These are phyloP conservation scores for Trichoderma sp. DNA, from an alignment of 2,329 filamentous ascomycete species.

Conservation along the genomic window DNA sequence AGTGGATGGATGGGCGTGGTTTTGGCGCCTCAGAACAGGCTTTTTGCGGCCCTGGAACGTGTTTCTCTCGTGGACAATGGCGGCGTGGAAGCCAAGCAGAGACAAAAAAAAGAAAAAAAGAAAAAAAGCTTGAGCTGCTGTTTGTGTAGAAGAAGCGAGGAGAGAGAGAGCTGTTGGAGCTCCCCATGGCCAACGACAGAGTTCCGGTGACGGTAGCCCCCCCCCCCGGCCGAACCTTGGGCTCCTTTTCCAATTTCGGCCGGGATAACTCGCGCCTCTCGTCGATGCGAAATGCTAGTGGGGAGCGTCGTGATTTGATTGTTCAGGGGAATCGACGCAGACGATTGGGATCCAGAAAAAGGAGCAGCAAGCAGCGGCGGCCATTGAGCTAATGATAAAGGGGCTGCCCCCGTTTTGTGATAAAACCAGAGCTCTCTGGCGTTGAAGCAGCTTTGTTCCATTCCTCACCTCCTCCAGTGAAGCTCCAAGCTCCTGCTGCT, in stretches of 20 bases:
- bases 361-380: constrained; percentile 5
- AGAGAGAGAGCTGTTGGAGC: neutral
- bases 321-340: constrained; percentile 7
- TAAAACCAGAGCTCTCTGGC: constrained; percentile 9
- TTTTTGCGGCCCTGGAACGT: neutral
- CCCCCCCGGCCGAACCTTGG: constrained; percentile 4
- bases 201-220: constrained; percentile 6
- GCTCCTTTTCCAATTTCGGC: constrained; percentile 8
- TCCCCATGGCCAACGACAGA: neutral
- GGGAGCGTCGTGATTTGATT: constrained; percentile 14
- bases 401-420: constrained; percentile 15
- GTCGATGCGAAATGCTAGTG: constrained; percentile 23
- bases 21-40: neutral
- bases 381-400: constrained; percentile 12
- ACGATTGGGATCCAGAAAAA: constrained; percentile 25
- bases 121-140: neutral
- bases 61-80: neutral
- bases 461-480: neutral
- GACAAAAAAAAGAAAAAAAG: neutral
- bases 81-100: neutral
- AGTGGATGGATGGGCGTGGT: neutral
- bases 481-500: neutral
- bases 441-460: neutral
- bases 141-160: neutral
- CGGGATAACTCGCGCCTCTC: constrained; percentile 13